Conservation (phyloP, 1,284 basidiomycete genomes). For the Neonothopanus nambi region DNA sequence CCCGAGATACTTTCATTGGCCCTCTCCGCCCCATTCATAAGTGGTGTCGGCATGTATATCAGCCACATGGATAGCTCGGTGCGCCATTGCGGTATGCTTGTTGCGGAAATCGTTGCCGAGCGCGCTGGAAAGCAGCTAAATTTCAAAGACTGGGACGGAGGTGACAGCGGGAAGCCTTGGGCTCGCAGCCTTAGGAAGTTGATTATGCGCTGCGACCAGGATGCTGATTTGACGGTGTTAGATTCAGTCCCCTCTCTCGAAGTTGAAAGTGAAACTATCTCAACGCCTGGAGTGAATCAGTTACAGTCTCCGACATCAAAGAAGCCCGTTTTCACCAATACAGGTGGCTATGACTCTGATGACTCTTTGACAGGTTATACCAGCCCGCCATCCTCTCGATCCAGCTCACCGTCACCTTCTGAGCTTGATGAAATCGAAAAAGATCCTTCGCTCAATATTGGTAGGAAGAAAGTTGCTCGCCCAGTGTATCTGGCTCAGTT, state of each 20-base stretch:
- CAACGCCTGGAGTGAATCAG: not conserved
- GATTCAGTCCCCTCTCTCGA: slow-evolving; percentile 15
- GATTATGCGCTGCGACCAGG: slow-evolving; percentile 50
- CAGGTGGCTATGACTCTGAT: slow-evolving; percentile 66
- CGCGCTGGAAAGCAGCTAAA: slow-evolving; percentile 64
- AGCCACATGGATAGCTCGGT: slow-evolving; percentile 76
- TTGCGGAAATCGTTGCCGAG: slow-evolving; percentile 78
- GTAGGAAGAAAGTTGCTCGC: slow-evolving; percentile 62
- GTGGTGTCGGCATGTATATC: slow-evolving; percentile 76
- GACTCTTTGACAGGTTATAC: slow-evolving; percentile 83
- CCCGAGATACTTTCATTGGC: slow-evolving; percentile 42
- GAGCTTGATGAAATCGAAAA: slow-evolving; percentile 83
- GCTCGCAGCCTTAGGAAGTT: slow-evolving; percentile 56
- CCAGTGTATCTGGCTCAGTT: slow-evolving; percentile 87
- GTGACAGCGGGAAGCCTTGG: slow-evolving; percentile 70
- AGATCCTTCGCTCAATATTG: slow-evolving; percentile 75
- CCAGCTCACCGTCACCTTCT: slow-evolving; percentile 76
- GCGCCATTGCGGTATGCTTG: slow-evolving; percentile 91
- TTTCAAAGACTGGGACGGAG: slow-evolving; percentile 86
- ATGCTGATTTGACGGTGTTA: slow-evolving; percentile 35
- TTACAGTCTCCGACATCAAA: not conserved
- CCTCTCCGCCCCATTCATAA: slow-evolving; percentile 66
- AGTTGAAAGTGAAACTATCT: not conserved
- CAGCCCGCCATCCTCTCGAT: slow-evolving; percentile 67
- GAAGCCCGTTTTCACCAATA: not conserved